phyloP scores from a whole-genome alignment of 805 yeast species.

The Clavispora santaluciae region DNA sequence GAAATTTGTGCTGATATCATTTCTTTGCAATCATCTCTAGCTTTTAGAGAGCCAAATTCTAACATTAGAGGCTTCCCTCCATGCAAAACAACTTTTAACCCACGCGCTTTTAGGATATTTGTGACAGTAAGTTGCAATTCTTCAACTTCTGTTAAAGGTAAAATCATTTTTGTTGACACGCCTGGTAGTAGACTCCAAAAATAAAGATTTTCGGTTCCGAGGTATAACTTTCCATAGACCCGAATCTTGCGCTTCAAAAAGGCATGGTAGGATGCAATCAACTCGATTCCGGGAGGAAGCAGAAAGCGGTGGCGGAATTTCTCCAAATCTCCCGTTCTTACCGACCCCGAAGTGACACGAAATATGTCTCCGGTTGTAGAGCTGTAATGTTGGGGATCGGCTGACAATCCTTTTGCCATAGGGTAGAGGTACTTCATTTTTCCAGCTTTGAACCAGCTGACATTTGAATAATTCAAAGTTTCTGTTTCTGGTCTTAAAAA shows the following conservation, averaged over 20 bases:
- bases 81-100: conserved; percentile 61
- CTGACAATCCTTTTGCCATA: conserved; percentile 45
- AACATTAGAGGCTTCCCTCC: conserved; percentile 76
- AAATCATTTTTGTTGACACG: conserved; percentile 69
- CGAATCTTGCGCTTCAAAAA: conserved; percentile 71
- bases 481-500: no score
- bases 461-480: not conserved
- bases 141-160: conserved; percentile 73
- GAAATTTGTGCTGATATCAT: conserved; percentile 25
- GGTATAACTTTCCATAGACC: conserved; percentile 74
- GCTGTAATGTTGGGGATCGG: conserved; percentile 60
- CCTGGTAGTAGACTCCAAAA: conserved; percentile 80
- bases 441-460: no score
- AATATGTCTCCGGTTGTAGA: conserved; percentile 40
- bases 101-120: conserved; percentile 61
- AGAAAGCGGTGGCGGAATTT: conserved; percentile 66
- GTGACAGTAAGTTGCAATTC: conserved; percentile 65
- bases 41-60: conserved; percentile 61
- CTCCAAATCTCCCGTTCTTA: conserved; percentile 44
- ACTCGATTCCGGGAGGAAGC: conserved; percentile 43
- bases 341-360: conserved; percentile 41
- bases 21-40: conserved; percentile 70
- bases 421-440: conserved; percentile 28
- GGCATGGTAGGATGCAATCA: conserved; percentile 66
- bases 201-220: conserved; percentile 67